Evolutionary conservation across 805 yeast species (phyloP).

Genomic region (Wickerhamomyces bisporus): DNA sequence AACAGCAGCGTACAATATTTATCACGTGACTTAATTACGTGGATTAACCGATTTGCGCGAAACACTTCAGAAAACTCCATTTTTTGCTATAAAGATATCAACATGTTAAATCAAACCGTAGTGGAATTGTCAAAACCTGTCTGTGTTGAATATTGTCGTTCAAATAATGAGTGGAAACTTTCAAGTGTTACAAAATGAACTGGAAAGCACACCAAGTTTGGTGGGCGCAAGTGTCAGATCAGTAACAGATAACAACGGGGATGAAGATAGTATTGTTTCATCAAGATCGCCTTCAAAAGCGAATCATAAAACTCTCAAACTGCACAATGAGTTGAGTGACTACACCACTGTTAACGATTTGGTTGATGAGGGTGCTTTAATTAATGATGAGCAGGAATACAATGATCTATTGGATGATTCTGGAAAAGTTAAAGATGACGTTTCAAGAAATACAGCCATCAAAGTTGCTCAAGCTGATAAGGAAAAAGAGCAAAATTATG

Average conservation of each 20-base stretch:
- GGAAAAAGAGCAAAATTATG: conserved; percentile 2
- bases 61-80: no score
- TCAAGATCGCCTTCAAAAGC: conserved; percentile 15
- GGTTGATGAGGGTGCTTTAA: conserved; percentile 44
- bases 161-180: background rate
- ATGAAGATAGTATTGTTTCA: conserved; percentile 7
- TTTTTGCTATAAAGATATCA: no score
- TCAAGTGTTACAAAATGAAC: background rate
- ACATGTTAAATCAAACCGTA: no score
- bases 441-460: conserved; percentile 12
- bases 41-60: no score
- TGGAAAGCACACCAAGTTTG: conserved; percentile 14
- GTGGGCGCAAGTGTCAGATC: conserved; percentile 22
- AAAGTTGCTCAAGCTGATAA: conserved; percentile 6
- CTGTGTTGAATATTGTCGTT: no score
- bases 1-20: no score
- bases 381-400: conserved; percentile 52
- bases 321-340: conserved; percentile 7
- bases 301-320: conserved; percentile 1
- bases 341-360: conserved; percentile 30
- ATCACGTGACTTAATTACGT: no score
- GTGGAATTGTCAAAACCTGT: no score
- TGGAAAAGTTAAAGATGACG: conserved; percentile 41
- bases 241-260: conserved; percentile 12
- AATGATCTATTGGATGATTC: conserved; percentile 46